These are phyloP conservation scores for Cystobasidium slooffiae DNA, from an alignment of 1,284 basidiomycete species.

Conservation along the genomic window DNA sequence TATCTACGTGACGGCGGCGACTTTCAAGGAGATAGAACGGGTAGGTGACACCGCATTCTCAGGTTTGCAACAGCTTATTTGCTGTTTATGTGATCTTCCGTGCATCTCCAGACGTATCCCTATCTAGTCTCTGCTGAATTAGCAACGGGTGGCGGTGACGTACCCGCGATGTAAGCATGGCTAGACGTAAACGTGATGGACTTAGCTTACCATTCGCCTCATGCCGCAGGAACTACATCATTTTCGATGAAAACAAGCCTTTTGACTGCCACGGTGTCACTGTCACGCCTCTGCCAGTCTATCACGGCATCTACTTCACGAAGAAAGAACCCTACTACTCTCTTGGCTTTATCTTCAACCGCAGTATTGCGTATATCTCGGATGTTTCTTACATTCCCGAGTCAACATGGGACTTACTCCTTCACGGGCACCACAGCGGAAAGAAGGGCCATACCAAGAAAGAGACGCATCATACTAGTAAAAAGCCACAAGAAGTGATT, in stretches of 20 bases:
- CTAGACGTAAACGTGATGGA: no score
- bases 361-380: slow-evolving; percentile 66
- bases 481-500: neutral
- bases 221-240: slow-evolving; percentile 70
- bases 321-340: slow-evolving; percentile 68
- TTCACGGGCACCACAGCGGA: neutral
- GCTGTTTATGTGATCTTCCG: neutral
- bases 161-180: slow-evolving; percentile 58
- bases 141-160: slow-evolving; percentile 77
- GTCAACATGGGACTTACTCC: slow-evolving; percentile 62
- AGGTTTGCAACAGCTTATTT: neutral
- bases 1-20: slow-evolving; percentile 69
- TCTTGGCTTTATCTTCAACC: slow-evolving; percentile 73
- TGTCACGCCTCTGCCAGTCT: slow-evolving; percentile 68
- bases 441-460: slow-evolving; percentile 44
- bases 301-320: slow-evolving; percentile 58
- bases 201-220: no score
- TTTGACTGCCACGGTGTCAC: slow-evolving; percentile 69
- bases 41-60: neutral
- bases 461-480: slow-evolving; percentile 50
- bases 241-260: slow-evolving; percentile 67
- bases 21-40: slow-evolving; percentile 67
- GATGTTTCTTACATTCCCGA: slow-evolving; percentile 76
- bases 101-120: slow-evolving; percentile 64
- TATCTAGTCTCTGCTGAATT: slow-evolving; percentile 75